Evolutionary conservation across 371 early-diverging fungal species (phyloP), one percentile per base, ranked within the genome.

Genomic region (Mortierella sp.): DNA sequence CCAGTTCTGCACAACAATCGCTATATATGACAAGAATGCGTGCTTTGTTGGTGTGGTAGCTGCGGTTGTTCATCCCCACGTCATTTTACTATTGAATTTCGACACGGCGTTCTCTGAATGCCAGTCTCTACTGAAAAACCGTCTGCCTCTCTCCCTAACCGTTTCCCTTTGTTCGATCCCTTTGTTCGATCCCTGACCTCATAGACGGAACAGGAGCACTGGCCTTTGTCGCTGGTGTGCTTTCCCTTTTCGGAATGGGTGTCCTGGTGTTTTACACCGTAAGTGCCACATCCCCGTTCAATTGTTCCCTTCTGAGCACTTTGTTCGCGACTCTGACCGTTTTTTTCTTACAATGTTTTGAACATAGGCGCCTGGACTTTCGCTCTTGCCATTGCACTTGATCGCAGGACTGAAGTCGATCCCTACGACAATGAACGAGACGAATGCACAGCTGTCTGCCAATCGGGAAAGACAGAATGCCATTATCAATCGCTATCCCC

Each of bases 211-310:
- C 82, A 24, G 86, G 82, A 24, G 86, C 86, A 2, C 34, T 86
- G 21, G 77, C 80, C 24, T 86, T 86, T 78, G 80, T 86, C 11
- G 78, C 78, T 0, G 86, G 86, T 5, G 86, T 86, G 6, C 21
- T 86, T 34, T 64, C 80, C 24, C 70, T 86, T 16, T 26, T 77
- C 4, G 86, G 86, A 53, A 86, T 86, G 86, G 75, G 73, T 24
- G 75, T 86, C 46, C 78, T 86, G n/a, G 80, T 86, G 37, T 86
- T 79, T 55, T 82, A 82, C 69, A 77, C 82, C 44, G 86, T 86
- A 79, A 50, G 86, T 64, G 24, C 40, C 11, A 24, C 21, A 21
- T 24, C 24, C 2, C 40, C 34, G 21, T 21, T 37, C 40, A 64
- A 37, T 37, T 16, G 37, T 21, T 21, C 21, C 24, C 10, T 37